Evolutionary conservation across 148 eudicot genomes (phyloP).

Genomic region (Cornus controversa): DNA sequence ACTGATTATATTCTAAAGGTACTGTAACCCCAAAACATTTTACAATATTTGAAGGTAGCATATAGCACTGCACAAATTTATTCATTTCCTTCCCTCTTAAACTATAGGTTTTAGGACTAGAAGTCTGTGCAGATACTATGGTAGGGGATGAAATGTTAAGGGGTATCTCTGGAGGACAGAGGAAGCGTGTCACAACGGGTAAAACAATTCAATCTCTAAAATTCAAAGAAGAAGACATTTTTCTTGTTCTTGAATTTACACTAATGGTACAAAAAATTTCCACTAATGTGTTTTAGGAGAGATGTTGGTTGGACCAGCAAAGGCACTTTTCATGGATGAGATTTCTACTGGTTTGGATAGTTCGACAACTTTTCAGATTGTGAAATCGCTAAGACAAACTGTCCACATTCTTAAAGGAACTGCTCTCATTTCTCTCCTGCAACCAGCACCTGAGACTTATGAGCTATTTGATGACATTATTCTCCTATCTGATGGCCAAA

Average conservation of each 20-base stretch:
- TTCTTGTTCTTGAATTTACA: neutral
- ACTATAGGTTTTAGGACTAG: slow-evolving; percentile 62
- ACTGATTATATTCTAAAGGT: slow-evolving; percentile 79
- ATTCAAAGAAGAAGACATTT: neutral
- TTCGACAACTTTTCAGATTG: slow-evolving; percentile 79
- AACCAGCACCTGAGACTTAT: slow-evolving; percentile 88
- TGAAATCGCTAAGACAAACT: slow-evolving; percentile 56
- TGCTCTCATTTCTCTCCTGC: slow-evolving; percentile 73
- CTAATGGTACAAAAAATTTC: neutral
- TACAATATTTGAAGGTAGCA: neutral
- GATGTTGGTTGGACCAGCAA: slow-evolving; percentile 79
- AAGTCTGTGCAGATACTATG: slow-evolving; percentile 73
- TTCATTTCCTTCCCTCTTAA: neutral
- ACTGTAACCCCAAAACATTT: neutral
- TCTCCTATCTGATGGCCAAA: slow-evolving; percentile 65
- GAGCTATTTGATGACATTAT: slow-evolving; percentile 75
- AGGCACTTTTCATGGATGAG: slow-evolving; percentile 80
- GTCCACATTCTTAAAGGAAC: slow-evolving; percentile 78
- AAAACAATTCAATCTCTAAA: neutral
- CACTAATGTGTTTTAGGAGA: slow-evolving; percentile 45
- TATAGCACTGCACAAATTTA: neutral
- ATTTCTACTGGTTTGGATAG: slow-evolving; percentile 91
- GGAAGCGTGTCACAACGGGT: slow-evolving; percentile 82
- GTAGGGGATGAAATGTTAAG: slow-evolving; percentile 72
- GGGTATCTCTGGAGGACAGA: slow-evolving; percentile 82